Percentiles rank a stretch among this genome's conserved stretches.
phyloP scores from a whole-genome alignment of 2,329 filamentous ascomycete genomes.

The Rhynchosporium agropyri region DNA sequence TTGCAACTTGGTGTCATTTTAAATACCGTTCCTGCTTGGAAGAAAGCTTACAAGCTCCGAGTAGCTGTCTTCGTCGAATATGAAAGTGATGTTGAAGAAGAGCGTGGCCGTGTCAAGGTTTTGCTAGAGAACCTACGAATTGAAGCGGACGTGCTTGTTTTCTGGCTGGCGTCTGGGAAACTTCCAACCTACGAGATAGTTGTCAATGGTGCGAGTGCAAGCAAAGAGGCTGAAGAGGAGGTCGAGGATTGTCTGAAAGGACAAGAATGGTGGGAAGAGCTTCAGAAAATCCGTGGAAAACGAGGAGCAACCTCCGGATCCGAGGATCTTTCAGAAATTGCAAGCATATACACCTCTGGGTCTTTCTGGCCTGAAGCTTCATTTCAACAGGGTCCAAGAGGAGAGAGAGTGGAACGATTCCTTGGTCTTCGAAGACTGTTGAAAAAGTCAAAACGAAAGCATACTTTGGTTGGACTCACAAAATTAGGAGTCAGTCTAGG shows the following conservation, averaged over 20 bases:
- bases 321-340: constrained; percentile 50
- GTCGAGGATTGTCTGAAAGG: constrained; percentile 69
- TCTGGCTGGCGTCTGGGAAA: constrained; percentile 76
- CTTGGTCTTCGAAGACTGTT: constrained; percentile 65
- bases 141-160: constrained; percentile 76
- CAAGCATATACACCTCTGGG: constrained; percentile 46
- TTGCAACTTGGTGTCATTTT: constrained; percentile 84
- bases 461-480: constrained; percentile 39
- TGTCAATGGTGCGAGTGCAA: constrained; percentile 67
- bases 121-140: constrained; percentile 82
- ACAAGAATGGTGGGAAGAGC: constrained; percentile 82
- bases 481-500: constrained; percentile 68
- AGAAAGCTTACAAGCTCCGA: constrained; percentile 69
- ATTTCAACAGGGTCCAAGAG: constrained; percentile 53
- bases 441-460: constrained; percentile 53
- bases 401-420: constrained; percentile 49
- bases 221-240: constrained; percentile 57
- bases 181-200: constrained; percentile 76
- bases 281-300: constrained; percentile 58
- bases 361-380: constrained; percentile 55
- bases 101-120: constrained; percentile 69
- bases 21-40: constrained; percentile 80
- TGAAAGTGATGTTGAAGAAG: constrained; percentile 79
- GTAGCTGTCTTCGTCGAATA: constrained; percentile 90
- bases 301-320: constrained; percentile 41